Base-by-base conservation (phyloP, 73 alveolate genomes). In the Uronychia binucleata region DNA sequence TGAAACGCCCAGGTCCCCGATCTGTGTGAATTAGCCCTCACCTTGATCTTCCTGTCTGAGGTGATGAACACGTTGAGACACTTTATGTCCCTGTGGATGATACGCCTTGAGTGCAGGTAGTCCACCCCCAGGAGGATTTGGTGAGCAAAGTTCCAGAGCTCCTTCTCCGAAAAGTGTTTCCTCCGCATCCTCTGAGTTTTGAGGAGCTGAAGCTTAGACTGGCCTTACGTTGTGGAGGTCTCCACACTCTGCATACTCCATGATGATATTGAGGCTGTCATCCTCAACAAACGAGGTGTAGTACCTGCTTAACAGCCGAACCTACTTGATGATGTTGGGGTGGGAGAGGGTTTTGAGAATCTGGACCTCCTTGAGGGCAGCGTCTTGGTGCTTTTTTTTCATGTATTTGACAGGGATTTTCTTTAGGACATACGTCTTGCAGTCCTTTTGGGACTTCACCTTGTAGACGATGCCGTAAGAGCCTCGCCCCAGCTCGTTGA, bases 1-100 rank as follows among this genome's bases (percentile, higher is more conserved):
- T 11, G 99, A 96, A 28, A 97, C 99, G 34, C 99, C 99, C 78
- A 98, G 90, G 81, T 98, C 99, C 30, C 99, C 99, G 25, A 98
- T 83, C 92, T 96, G 19, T 46, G 19, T n/a, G n/a, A n/a, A n/a
- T n/a, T n/a, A 87, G 26, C 89, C 91, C 35, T 87, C 84, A 28
- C 90, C 87, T 30, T 86, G 91, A 34, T 92, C 93, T 35, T 92
- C n/a, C n/a, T n/a, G n/a, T n/a, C 5, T 46, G 75, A 57, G 57
- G 76, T 35, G 34, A 74, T 28, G 34, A 74, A 11, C 31, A 74
- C 34, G 86, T 98, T 98, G 77, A 95, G 91, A 76, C 98, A 93
- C 91, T 98, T 98, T 29, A 98, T 98, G 83, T 98, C 99, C 82
- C 99, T 88, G 80, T 98, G 99, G 29, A 98, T 98, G n/a, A 97